Evolutionary conservation across 2,329 filamentous ascomycete species (phyloP).

Genomic region (Trematosphaeria pertusa): DNA sequence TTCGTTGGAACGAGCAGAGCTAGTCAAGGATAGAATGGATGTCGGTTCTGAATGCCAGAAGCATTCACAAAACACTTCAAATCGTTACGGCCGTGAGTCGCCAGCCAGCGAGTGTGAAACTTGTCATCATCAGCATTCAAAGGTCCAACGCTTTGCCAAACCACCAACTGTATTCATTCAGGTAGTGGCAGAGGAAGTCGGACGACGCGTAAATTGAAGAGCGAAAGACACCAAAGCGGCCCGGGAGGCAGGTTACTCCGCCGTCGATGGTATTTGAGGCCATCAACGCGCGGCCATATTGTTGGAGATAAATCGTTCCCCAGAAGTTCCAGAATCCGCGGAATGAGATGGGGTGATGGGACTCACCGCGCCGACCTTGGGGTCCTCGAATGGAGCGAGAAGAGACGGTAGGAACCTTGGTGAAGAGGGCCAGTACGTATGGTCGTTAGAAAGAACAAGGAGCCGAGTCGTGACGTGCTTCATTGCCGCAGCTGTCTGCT

Average conservation of each 20-base stretch:
- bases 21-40: no score
- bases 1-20: no score
- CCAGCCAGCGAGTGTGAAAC: slow-evolving; percentile 63
- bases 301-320: slow-evolving; percentile 29
- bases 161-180: slow-evolving; percentile 17
- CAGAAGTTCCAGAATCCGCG: slow-evolving; percentile 29
- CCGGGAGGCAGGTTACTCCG: slow-evolving; percentile 28
- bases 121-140: slow-evolving; percentile 68
- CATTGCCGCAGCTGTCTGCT: slow-evolving; percentile 55
- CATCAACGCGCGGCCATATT: slow-evolving; percentile 29
- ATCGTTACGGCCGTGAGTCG: slow-evolving; percentile 55
- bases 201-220: slow-evolving; percentile 21
- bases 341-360: slow-evolving; percentile 1
- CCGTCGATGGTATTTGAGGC: slow-evolving; percentile 32
- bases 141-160: slow-evolving; percentile 53
- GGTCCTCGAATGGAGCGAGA: slow-evolving; percentile 47
- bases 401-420: slow-evolving; percentile 50
- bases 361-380: slow-evolving; percentile 16
- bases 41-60: no score
- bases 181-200: slow-evolving; percentile 9
- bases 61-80: no score
- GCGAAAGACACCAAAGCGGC: slow-evolving; percentile 25
- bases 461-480: slow-evolving; percentile 49
- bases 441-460: slow-evolving; percentile 60
- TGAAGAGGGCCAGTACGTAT: slow-evolving; percentile 57